Conservation (phyloP, 257 asterid genomes). For the Euphrasia confusa region DNA sequence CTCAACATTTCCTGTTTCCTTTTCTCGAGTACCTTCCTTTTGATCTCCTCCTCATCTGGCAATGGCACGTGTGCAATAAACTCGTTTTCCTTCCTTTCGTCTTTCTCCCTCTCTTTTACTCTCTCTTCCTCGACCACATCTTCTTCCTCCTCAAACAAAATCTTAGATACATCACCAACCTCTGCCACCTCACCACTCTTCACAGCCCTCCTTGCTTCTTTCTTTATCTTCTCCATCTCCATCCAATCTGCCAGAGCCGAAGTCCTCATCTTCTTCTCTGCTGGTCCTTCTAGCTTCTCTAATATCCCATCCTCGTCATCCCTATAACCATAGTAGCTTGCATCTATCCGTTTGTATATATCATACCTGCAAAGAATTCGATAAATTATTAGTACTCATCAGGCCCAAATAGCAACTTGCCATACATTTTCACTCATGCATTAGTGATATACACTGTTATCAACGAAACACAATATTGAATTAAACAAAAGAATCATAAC, state of each 20-base stretch:
- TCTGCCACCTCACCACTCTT: constrained; percentile 91
- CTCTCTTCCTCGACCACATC: constrained; percentile 90
- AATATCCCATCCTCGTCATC: constrained; percentile 95
- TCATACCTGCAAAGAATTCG: constrained; percentile 59
- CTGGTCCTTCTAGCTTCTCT: constrained; percentile 74
- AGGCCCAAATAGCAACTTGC: background rate
- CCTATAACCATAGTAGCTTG: constrained; percentile 90
- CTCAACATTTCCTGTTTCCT: constrained; percentile 81
- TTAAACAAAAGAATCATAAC: background rate
- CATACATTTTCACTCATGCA: background rate
- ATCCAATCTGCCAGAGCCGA: constrained; percentile 70
- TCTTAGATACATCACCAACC: constrained; percentile 67
- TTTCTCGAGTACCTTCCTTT: constrained; percentile 79
- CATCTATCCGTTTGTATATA: constrained; percentile 88
- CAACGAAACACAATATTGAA: constrained; percentile 5
- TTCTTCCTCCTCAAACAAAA: constrained; percentile 84
- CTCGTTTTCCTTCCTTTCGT: constrained; percentile 60
- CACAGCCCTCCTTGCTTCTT: constrained; percentile 81
- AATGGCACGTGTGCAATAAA: constrained; percentile 86
- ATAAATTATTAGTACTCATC: constrained; percentile 13
- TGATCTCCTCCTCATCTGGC: constrained; percentile 88
- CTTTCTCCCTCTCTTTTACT: constrained; percentile 54
- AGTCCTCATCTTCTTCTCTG: constrained; percentile 69
- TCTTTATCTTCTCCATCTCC: constrained; percentile 77
- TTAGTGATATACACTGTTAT: background rate